Evolutionary conservation across 768 basidiomycete genomes (phyloP), one percentile per base, ranked within the genome.

Genomic region (Collybiopsis luxurians): DNA sequence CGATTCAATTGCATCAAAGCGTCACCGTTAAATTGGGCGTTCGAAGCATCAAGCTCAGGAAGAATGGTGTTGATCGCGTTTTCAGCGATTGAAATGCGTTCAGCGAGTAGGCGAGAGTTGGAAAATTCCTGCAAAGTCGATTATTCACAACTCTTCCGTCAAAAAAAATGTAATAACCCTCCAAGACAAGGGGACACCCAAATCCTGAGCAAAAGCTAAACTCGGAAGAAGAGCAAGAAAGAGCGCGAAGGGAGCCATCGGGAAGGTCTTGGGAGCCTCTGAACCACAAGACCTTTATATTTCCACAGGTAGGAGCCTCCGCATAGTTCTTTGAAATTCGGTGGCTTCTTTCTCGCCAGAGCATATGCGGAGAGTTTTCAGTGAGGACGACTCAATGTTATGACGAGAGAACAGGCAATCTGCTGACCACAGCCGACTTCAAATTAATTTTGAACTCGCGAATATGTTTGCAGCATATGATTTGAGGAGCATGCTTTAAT

Each of bases 11-110:
- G 19, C 28, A 15, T 30, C 15, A 31, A 34, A 4, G 12, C 59
- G 69, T 34, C 49, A 72, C 79, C 77, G 56, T 75, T 74, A 66
- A 80, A 80, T 58, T 78, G 71, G 1, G 69, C 79, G 43, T 61
- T 75, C 10, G 63, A 65, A 7, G 69, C 56, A 43, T 73, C 69
- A 45, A 75, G 64, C 44, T 73, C 72, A 15, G 75, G 69, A 3
- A 71, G 58, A 34, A 81, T 75, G 17, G 66, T 64, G 57, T 79
- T 68, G 56, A 79, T 76, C 9, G 73, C 77, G 59, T 71, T 66
- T 57, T 77, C 71, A 5, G 79, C 68, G 23, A 78, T 69, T 3
- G 69, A 63, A 21, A 77, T 71, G 21, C 77, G 75, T 51, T 78
- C 69, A 26, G 68, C 61, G 27, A 71, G 56, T 7, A 72, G 61